Evolutionary conservation across 257 asterid species (phyloP).

Genomic region (Nicotiana obtusifolia): DNA sequence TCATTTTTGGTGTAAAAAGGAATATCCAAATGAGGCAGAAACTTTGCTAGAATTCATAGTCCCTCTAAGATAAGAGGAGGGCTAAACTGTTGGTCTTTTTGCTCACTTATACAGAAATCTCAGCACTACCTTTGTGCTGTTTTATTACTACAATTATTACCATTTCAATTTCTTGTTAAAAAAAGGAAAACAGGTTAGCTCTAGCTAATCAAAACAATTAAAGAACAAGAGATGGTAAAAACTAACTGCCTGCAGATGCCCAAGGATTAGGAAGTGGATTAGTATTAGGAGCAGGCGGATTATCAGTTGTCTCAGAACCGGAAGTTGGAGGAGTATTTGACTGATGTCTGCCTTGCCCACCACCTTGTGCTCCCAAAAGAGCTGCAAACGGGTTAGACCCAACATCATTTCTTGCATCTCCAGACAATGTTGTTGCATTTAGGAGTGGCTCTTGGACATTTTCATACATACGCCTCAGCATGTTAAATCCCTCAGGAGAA

Average conservation of each 20-base stretch:
- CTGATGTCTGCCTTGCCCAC: constrained; percentile 24
- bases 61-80: background rate
- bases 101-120: background rate
- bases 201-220: background rate
- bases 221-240: background rate
- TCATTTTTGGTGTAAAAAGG: background rate
- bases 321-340: constrained; percentile 25
- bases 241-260: constrained; percentile 43
- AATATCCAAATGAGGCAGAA: background rate
- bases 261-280: constrained; percentile 67
- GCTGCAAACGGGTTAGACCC: constrained; percentile 54
- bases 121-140: background rate
- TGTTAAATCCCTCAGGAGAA: constrained; percentile 61
- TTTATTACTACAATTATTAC: background rate
- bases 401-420: constrained; percentile 29
- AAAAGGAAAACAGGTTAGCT: background rate
- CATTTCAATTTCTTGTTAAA: background rate
- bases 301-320: constrained; percentile 24
- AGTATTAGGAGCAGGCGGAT: constrained; percentile 49
- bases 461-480: constrained; percentile 64
- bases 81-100: background rate
- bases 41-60: background rate
- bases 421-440: constrained; percentile 46
- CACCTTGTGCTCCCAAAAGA: constrained; percentile 44
- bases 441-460: constrained; percentile 58